These are phyloP conservation scores for Cyberlindnera galapagoensis DNA, from an alignment of 805 yeast species.

Conservation along the genomic window DNA sequence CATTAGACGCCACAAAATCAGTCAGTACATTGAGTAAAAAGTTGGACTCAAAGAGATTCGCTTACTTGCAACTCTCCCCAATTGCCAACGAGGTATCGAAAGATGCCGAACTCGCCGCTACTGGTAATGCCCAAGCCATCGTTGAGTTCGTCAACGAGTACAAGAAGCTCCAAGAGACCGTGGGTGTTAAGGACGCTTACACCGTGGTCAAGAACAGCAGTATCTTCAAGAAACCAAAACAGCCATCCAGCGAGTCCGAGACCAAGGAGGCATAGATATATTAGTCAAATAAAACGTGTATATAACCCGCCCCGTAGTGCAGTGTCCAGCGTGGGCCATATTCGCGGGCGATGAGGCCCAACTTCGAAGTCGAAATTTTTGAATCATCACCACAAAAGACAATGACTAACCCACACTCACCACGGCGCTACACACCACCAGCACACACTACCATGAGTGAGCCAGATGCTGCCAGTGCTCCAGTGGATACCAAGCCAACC, in stretches of 20 bases:
- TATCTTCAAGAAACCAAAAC: constrained; percentile 11
- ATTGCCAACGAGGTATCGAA: constrained; percentile 13
- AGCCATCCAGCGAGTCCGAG: not conserved
- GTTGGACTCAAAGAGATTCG: constrained; percentile 12
- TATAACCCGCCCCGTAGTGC: not conserved
- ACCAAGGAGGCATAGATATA: constrained; percentile 2
- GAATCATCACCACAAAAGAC: constrained; percentile 1
- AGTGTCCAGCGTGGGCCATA: not conserved
- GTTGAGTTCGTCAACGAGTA: constrained; percentile 6
- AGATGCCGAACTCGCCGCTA: constrained; percentile 8
- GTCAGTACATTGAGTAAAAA: constrained; percentile 7
- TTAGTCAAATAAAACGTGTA: not conserved
- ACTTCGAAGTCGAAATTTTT: constrained; percentile 5
- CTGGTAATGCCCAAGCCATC: constrained; percentile 3
- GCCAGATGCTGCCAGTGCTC: too few relatives aligned
- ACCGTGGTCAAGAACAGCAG: constrained; percentile 3
- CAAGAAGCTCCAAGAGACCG: constrained; percentile 8
- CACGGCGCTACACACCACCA: not conserved
- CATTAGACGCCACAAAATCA: constrained; percentile 5
- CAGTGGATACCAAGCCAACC: constrained; percentile 1
- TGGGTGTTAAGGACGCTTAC: constrained; percentile 7
- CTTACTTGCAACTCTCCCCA: constrained; percentile 21
- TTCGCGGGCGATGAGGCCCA: constrained; percentile 3
- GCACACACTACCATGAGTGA: not conserved
- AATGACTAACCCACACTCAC: not conserved